phyloP scores from a whole-genome alignment of 1,284 basidiomycete genomes.

The Austroboletus niveus region DNA sequence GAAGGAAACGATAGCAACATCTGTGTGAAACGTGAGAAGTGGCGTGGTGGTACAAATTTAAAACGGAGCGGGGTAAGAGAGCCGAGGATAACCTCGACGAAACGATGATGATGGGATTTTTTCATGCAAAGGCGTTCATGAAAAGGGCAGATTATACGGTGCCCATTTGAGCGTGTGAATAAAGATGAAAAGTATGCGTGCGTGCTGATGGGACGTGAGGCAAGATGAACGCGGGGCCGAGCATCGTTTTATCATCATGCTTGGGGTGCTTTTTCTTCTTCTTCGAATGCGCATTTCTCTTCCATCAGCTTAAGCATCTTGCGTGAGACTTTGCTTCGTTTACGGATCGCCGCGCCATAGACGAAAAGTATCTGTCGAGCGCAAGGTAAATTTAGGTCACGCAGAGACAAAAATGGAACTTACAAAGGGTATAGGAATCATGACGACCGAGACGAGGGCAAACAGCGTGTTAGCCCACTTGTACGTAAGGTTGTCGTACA shows the following conservation, averaged over 20 bases:
- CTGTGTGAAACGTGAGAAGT: too few species aligned
- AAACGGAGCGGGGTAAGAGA: neutral
- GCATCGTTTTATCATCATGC: conserved; percentile 2
- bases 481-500: conserved; percentile 60
- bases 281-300: neutral
- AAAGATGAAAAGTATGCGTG: too few species aligned
- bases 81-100: neutral
- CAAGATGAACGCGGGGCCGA: neutral
- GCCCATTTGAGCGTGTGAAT: too few species aligned
- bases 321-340: conserved; percentile 57
- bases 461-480: conserved; percentile 74
- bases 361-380: conserved; percentile 50
- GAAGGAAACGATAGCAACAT: neutral
- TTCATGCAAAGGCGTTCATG: too few species aligned
- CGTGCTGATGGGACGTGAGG: too few species aligned
- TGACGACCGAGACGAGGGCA: conserved; percentile 54
- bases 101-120: neutral
- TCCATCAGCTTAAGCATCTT: conserved; percentile 36
- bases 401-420: conserved; percentile 20
- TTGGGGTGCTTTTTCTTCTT: neutral
- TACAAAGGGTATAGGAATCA: conserved; percentile 70
- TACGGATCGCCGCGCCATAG: conserved; percentile 61
- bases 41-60: too few species aligned
- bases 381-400: neutral
- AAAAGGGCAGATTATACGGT: too few species aligned